Conservation (phyloP, 768 basidiomycete genomes). For the Russula ochroleuca region DNA sequence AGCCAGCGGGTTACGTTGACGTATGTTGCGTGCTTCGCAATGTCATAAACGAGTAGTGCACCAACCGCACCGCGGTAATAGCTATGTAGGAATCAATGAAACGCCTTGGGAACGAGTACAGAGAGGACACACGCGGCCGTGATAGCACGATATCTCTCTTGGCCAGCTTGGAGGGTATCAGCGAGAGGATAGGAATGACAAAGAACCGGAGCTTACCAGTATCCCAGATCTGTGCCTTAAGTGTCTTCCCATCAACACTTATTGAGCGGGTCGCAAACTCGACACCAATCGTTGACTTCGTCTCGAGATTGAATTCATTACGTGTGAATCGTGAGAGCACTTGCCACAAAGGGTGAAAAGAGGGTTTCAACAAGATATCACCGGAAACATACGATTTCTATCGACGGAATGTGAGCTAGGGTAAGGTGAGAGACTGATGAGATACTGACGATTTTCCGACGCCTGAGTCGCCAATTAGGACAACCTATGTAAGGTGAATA, state of each 20-base stretch:
- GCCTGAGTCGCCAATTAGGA: slow-evolving; percentile 97
- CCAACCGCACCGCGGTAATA: slow-evolving; percentile 98
- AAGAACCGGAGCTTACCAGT: slow-evolving; percentile 60
- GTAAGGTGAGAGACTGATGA: neutral
- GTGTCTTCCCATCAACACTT: slow-evolving; percentile 91
- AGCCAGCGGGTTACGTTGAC: slow-evolving; percentile 93
- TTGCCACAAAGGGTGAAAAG: slow-evolving; percentile 42
- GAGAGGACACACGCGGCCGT: slow-evolving; percentile 77
- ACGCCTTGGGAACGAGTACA: slow-evolving; percentile 2
- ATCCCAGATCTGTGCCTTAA: slow-evolving; percentile 99
- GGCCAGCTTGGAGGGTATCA: slow-evolving; percentile 60
- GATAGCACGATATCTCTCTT: slow-evolving; percentile 96
- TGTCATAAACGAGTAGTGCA: slow-evolving; percentile 90
- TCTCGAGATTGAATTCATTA: slow-evolving; percentile 98
- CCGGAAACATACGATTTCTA: slow-evolving; percentile 59
- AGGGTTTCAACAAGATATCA: neutral
- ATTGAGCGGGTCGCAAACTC: slow-evolving; percentile 97
- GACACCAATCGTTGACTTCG: slow-evolving; percentile 98
- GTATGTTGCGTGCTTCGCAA: slow-evolving; percentile 91
- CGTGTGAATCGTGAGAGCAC: slow-evolving; percentile 99
- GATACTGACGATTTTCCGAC: slow-evolving; percentile 96
- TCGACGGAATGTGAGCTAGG: slow-evolving; percentile 7
- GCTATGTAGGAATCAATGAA: slow-evolving; percentile 37
- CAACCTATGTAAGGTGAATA: slow-evolving; percentile 55
- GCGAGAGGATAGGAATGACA: slow-evolving; percentile 12